Percentiles rank a stretch among this genome's conserved stretches.
Evolutionary conservation across 2,329 filamentous ascomycete genomes (phyloP).

Genomic region (Colletotrichum sp.): DNA sequence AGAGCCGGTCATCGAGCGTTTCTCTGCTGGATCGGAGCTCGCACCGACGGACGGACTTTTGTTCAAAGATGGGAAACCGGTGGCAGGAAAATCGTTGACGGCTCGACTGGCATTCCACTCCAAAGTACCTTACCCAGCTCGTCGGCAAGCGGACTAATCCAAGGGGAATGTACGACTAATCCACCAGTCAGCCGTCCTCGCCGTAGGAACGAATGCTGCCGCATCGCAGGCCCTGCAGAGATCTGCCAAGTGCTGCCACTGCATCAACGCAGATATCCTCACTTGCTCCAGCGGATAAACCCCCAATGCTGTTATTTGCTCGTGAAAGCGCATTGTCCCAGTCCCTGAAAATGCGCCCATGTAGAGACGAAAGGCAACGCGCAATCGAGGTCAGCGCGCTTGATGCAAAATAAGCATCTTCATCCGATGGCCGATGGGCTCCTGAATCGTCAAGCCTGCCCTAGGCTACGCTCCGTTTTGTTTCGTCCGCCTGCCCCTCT

Average conservation of each 20-base stretch:
- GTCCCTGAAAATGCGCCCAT: neutral
- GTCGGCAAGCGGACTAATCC: neutral
- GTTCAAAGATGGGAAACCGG: neutral
- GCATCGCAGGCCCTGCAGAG: neutral
- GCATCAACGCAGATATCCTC: neutral
- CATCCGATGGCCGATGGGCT: neutral
- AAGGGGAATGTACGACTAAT: neutral
- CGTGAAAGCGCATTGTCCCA: neutral
- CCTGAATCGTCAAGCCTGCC: neutral
- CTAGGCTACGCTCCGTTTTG: neutral
- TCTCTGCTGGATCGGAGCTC: neutral
- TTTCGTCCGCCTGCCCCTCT: neutral
- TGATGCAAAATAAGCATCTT: neutral
- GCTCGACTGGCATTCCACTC: neutral
- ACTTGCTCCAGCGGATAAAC: neutral
- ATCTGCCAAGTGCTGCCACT: neutral
- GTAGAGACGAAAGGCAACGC: neutral
- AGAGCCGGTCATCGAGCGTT: constrained; percentile 3
- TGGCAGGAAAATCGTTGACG: neutral
- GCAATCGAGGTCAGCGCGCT: neutral
- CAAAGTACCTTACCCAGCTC: neutral
- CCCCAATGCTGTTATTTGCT: neutral
- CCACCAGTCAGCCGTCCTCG: neutral
- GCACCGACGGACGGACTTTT: neutral
- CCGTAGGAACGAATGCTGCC: neutral